Conservation (phyloP, 345 rosid species). For the Firmiana major region DNA sequence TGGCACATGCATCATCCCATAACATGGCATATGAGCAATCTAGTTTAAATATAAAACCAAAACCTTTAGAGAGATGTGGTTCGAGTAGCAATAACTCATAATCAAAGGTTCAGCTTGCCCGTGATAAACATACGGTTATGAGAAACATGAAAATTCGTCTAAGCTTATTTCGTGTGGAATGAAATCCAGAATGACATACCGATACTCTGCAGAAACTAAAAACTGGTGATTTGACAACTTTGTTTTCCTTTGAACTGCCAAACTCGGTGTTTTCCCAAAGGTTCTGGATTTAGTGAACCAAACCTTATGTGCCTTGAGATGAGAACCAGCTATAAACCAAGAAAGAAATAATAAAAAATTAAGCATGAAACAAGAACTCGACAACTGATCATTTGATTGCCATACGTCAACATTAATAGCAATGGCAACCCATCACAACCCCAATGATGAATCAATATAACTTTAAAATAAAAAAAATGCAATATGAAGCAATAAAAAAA, state of each 20-base stretch:
- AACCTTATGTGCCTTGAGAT: constrained; percentile 36
- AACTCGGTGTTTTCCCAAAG: constrained; percentile 31
- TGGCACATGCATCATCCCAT: background rate
- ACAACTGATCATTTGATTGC: background rate
- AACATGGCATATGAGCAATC: background rate
- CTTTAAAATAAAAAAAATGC: background rate
- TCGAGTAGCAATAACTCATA: background rate
- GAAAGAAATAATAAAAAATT: background rate
- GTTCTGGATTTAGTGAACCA: constrained; percentile 38
- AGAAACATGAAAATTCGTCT: background rate
- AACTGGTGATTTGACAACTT: constrained; percentile 27
- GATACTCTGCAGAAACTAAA: constrained; percentile 57
- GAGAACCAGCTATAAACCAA: constrained; percentile 39
- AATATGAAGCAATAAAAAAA: background rate
- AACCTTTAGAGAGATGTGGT: background rate
- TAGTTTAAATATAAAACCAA: background rate
- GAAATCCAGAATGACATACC: constrained; percentile 29
- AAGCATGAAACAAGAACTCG: background rate
- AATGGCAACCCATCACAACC: background rate
- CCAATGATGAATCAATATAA: background rate
- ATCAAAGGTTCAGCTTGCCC: background rate
- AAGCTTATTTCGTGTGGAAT: background rate
- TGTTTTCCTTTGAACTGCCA: constrained; percentile 41
- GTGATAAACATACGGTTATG: background rate
- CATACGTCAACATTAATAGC: background rate